phyloP scores from a whole-genome alignment of 257 asterid genomes.

The Agastache rugosa region DNA sequence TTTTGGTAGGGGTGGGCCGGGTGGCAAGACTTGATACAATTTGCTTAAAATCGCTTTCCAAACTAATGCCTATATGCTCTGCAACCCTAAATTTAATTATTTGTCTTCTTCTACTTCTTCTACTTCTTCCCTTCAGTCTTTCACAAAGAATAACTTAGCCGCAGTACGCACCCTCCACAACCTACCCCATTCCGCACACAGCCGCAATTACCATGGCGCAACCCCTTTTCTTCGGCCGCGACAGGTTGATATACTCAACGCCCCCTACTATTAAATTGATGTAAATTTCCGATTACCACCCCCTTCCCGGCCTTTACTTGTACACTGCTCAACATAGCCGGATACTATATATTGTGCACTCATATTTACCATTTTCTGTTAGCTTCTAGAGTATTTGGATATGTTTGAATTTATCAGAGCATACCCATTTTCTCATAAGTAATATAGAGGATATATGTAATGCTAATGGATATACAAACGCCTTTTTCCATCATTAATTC shows the following conservation, averaged over 20 bases:
- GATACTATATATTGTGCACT: no score
- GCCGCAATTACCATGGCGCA: no score
- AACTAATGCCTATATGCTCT: no score
- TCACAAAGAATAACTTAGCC: neutral
- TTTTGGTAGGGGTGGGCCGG: no score
- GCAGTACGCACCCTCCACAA: neutral
- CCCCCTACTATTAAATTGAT: neutral
- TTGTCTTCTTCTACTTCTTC: no score
- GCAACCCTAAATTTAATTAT: neutral
- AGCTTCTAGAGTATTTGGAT: constrained; percentile 14
- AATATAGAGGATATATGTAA: neutral
- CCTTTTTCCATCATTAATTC: neutral
- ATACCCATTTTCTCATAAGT: neutral
- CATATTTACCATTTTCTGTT: neutral
- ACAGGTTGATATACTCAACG: neutral
- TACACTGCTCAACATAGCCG: neutral
- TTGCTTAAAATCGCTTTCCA: no score
- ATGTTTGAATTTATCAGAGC: neutral
- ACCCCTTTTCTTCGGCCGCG: neutral
- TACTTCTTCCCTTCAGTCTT: neutral
- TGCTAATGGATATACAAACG: neutral
- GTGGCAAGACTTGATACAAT: no score
- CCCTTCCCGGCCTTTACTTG: neutral
- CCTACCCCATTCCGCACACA: no score
- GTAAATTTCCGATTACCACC: neutral